Base-by-base conservation (phyloP, 169 alveolate genomes). In the Cryptosporidium viatorum region DNA sequence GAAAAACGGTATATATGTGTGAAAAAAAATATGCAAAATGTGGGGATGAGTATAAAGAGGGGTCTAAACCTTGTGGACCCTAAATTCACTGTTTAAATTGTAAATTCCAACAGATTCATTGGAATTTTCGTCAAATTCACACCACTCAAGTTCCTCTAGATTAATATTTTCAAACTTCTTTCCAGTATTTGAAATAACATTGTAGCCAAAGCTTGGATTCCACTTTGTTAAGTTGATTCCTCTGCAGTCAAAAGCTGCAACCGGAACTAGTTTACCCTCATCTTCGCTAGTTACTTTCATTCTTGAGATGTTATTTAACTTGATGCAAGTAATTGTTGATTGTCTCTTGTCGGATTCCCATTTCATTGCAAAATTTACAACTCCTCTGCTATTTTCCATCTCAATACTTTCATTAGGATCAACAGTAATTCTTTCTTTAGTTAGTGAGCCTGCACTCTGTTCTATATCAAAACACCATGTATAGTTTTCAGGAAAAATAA, bases 301-400 rank as follows among this genome's bases (percentile, higher is more conserved):
- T 8, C 70, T 80, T 26, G 80, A 62, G 21, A 80, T 65, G 16
- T 59, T 65, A 45, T 80, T 80, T n/a, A 65, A 33, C 37, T 80
- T 65, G 9, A 80, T 23, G 29, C 73, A 59, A 37, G 69, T 59
- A 60, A 80, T 80, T 37, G 89, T 80, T 18, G 89, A 80, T 14
- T 80, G 75, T 16, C 89, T 69, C 35, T 59, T 80, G 29, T 80
- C 89, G 5, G 80, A 59, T n/a, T 80, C 89, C 89, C 89, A 80
- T 41, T 67, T 80, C 89, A 80, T 80, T 39, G 65, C 89, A 67
- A 59, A 80, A 65, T 80, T 80, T 26, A 52, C 89, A 41, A 43
- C 33, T 8, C 89, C 89, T 43, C 89, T 80, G 23, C 89, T 80
- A 16, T 80, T 80, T 14, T 80, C 89, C 75, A 80, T 80, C 23